phyloP scores from a whole-genome alignment of 208 protist genomes.

The Naegleria gruberi region DNA sequence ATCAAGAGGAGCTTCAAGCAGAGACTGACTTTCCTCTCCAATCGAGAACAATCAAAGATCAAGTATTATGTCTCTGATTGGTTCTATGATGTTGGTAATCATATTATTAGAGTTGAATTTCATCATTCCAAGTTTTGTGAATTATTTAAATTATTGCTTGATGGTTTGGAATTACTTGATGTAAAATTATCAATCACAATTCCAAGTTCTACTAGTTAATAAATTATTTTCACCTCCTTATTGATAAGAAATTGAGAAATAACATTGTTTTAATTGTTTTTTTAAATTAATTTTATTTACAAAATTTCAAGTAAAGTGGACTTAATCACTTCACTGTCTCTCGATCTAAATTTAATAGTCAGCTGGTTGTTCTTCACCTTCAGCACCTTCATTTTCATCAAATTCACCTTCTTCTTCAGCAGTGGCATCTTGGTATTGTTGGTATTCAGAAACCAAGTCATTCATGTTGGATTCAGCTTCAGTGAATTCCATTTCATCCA shows the following conservation, averaged over 20 bases:
- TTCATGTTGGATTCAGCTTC: conserved; percentile 73
- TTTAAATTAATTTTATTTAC: too few species aligned
- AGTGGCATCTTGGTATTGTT: conserved; percentile 60
- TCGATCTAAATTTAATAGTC: background rate
- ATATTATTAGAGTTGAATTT: background rate
- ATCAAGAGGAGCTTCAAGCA: background rate
- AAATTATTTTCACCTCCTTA: too few species aligned
- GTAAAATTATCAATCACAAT: background rate
- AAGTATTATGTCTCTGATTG: background rate
- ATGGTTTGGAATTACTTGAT: background rate
- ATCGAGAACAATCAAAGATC: background rate
- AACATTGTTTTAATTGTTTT: too few species aligned
- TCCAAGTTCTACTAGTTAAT: background rate
- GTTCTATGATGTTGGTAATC: too few species aligned
- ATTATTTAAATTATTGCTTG: background rate
- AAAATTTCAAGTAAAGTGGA: too few species aligned
- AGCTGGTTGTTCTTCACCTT: background rate
- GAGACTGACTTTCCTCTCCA: background rate
- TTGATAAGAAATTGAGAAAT: too few species aligned
- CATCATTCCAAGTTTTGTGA: background rate
- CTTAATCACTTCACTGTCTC: too few species aligned
- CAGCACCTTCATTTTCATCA: conserved; percentile 53
- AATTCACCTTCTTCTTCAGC: conserved; percentile 70
- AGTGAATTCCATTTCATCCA: conserved; percentile 62
- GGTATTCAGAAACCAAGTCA: conserved; percentile 39